Percentiles rank a stretch among this genome's conserved stretches.
Evolutionary conservation across 495 filamentous ascomycete genomes (phyloP).

Genomic region (Penicillium malachiteum): DNA sequence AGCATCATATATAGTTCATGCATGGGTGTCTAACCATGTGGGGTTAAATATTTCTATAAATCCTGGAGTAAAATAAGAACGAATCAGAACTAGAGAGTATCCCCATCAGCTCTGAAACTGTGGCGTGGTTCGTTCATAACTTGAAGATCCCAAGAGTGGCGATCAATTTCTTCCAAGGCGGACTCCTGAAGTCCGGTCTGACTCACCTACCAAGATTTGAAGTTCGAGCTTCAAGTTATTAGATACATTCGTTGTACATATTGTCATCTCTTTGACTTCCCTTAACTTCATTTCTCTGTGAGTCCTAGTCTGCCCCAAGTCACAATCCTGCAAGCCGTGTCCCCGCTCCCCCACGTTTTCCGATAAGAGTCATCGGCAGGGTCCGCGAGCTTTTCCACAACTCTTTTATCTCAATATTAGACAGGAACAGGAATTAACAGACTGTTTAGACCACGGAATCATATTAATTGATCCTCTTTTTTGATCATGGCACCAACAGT

Average conservation of each 20-base stretch:
- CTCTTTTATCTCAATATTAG: no score
- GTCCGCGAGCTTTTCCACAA: neutral
- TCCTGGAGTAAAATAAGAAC: neutral
- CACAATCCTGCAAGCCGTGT: neutral
- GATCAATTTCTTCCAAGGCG: conserved; percentile 1
- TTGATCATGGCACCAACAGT: conserved; percentile 43
- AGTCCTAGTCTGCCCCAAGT: neutral
- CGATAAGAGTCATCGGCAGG: conserved; percentile 22
- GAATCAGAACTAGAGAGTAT: neutral
- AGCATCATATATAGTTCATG: no score
- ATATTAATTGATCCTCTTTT: neutral
- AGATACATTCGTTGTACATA: no score
- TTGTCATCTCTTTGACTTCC: no score
- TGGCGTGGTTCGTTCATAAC: neutral
- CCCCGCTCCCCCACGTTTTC: conserved; percentile 24
- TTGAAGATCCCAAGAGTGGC: neutral
- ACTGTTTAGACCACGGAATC: neutral
- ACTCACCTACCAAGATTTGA: neutral
- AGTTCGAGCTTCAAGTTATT: no score
- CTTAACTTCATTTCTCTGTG: neutral
- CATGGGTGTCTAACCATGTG: no score
- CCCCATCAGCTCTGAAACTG: neutral
- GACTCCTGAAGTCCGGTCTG: conserved; percentile 1
- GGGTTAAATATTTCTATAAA: no score
- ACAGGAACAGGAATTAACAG: neutral